Evolutionary conservation across 192 early-diverging fungal species (phyloP), one percentile per base, ranked within the genome.

Genomic region (Coemansia sp.): DNA sequence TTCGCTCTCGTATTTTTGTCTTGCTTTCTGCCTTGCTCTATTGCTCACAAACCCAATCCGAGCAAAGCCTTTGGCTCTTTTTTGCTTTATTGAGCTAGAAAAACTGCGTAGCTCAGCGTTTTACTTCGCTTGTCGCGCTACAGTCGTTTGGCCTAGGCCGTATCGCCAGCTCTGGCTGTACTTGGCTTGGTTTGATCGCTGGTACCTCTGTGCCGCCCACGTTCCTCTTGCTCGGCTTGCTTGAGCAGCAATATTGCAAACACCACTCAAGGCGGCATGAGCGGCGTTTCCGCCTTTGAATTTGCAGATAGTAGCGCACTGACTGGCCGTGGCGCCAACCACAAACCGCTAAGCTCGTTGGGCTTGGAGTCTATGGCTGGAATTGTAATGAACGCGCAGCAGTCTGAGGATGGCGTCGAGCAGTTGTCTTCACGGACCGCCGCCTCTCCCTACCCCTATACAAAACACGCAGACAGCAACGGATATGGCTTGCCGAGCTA

Each of bases 301-400:
- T 58, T 58, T 58, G 56, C 56, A 58, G 56, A 58, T 20, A 58
- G 36, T 34, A 37, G 56, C 34, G 18, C 56, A 35, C 56, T 58
- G 20, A 37, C 56, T 34, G 28, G 56, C 18, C 56, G 56, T 18
- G 56, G 56, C 33, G 56, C 18, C 20, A 34, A 58, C 34, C 56
- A 37, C 56, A 58, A 58, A 37, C 56, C 34, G 33, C 56, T 58
- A 37, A 58, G 56, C 56, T 58, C 56, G 7, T 9, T 58, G 56
- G 35, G 56, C 20, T 37, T 58, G 56, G 56, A 37, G 33, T 58
- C 60, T 34, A 79, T 79, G 77, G 77, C 68, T 66, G 77, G 77
- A 7, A 65, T 79, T 55, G 64, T 66, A 11, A 71, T 79, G 71
- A 73, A 40, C 26, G 59, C 68, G 23, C 67, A 74, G 35, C 77